Evolutionary conservation across 148 eudicot genomes (phyloP).

Genomic region (Selenicereus undatus): DNA sequence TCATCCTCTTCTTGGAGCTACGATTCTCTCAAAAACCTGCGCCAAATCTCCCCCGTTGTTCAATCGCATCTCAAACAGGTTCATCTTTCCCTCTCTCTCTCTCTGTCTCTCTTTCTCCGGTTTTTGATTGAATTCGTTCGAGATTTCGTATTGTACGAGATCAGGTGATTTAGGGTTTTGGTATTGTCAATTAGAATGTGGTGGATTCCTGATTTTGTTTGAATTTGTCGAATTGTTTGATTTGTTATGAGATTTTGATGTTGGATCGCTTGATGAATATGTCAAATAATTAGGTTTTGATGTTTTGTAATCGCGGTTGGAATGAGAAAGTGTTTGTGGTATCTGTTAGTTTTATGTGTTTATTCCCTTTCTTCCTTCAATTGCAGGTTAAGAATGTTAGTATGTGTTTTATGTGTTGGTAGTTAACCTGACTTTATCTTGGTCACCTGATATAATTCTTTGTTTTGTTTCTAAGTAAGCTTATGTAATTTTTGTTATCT

Average conservation of each 20-base stretch:
- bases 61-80: constrained; percentile 92
- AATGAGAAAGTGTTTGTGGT: neutral
- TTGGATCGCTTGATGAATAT: neutral
- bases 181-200: neutral
- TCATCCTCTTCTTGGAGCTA: constrained; percentile 41
- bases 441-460: too few relatives aligned
- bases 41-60: constrained; percentile 71
- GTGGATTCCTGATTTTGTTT: neutral
- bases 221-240: neutral
- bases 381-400: neutral
- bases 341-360: neutral
- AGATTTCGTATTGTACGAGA: neutral
- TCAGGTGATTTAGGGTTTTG: neutral
- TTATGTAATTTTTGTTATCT: neutral
- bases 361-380: neutral
- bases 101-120: neutral
- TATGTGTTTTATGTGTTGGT: too few relatives aligned
- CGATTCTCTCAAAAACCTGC: constrained; percentile 75
- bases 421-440: too few relatives aligned
- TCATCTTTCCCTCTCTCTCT: neutral
- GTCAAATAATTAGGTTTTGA: neutral
- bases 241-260: neutral
- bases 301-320: neutral
- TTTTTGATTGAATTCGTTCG: neutral
- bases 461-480: neutral